Percentiles rank a stretch among this genome's conserved stretches.
These are phyloP conservation scores for Leucosporidium yakuticum DNA, from an alignment of 768 basidiomycete species.

Conservation along the genomic window DNA sequence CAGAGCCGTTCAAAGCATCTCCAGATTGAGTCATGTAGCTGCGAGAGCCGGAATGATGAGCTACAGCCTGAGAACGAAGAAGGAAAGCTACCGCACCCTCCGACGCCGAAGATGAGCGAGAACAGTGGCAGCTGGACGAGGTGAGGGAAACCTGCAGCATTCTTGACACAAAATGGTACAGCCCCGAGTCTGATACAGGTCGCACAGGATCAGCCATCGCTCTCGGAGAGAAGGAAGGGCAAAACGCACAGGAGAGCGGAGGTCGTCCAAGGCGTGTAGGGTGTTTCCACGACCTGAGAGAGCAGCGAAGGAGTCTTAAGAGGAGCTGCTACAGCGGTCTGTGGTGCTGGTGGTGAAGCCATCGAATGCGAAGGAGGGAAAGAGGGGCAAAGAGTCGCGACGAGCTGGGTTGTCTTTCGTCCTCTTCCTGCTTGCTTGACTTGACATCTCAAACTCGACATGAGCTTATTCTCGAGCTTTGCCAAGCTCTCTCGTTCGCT, in stretches of 20 bases:
- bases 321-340: background rate
- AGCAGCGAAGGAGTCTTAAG: slow-evolving; percentile 4
- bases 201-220: background rate
- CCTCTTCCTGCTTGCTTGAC: background rate
- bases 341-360: background rate
- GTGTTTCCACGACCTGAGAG: slow-evolving; percentile 4
- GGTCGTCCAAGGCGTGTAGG: slow-evolving; percentile 16
- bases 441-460: background rate
- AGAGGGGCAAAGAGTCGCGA: background rate
- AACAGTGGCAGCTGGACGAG: slow-evolving; percentile 83
- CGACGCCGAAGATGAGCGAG: slow-evolving; percentile 50
- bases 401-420: background rate
- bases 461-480: background rate
- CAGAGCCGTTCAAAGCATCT: slow-evolving; percentile 28
- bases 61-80: background rate
- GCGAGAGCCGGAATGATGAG: too few species aligned
- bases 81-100: slow-evolving; percentile 7
- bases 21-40: slow-evolving; percentile 32
- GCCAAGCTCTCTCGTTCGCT: background rate
- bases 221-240: background rate
- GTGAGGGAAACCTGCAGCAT: slow-evolving; percentile 73
- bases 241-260: slow-evolving; percentile 24
- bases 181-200: slow-evolving; percentile 11
- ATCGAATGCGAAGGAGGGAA: background rate
- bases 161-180: slow-evolving; percentile 18